Percentiles rank a stretch among this genome's conserved stretches.
phyloP scores from a whole-genome alignment of 305 asterid species.

The Fraxinus paxiana region DNA sequence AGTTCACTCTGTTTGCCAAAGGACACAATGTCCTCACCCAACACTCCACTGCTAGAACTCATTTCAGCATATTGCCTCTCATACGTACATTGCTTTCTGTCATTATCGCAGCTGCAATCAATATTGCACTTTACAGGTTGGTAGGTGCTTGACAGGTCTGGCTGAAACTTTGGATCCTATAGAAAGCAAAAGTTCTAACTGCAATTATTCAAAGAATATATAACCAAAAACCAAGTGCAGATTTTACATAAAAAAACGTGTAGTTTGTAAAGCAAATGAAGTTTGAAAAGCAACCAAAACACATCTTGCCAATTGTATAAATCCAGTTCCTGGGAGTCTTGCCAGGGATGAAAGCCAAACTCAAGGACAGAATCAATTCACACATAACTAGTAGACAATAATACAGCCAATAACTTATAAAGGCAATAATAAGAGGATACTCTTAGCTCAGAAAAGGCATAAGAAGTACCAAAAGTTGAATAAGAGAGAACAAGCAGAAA shows the following conservation, averaged over 20 bases:
- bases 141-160: conserved; percentile 69
- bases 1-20: conserved; percentile 87
- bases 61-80: conserved; percentile 88
- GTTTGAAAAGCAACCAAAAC: background rate
- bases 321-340: background rate
- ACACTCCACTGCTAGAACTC: conserved; percentile 96
- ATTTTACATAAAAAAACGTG: background rate
- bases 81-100: conserved; percentile 62
- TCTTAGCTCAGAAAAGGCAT: background rate
- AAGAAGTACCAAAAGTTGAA: background rate
- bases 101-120: conserved; percentile 74
- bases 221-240: background rate
- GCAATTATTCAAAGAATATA: conserved; percentile 13
- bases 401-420: background rate
- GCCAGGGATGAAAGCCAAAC: background rate
- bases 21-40: conserved; percentile 85
- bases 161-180: conserved; percentile 92
- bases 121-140: conserved; percentile 71
- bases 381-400: background rate
- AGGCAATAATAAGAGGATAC: background rate
- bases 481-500: background rate
- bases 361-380: background rate
- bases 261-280: background rate
- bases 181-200: conserved; percentile 10
- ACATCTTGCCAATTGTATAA: background rate